A percentile compares a stretch with the other conserved stretches of the same genome.
Evolutionary conservation across 495 filamentous ascomycete genomes (phyloP).

Genomic region (Trichoderma parareesei): DNA sequence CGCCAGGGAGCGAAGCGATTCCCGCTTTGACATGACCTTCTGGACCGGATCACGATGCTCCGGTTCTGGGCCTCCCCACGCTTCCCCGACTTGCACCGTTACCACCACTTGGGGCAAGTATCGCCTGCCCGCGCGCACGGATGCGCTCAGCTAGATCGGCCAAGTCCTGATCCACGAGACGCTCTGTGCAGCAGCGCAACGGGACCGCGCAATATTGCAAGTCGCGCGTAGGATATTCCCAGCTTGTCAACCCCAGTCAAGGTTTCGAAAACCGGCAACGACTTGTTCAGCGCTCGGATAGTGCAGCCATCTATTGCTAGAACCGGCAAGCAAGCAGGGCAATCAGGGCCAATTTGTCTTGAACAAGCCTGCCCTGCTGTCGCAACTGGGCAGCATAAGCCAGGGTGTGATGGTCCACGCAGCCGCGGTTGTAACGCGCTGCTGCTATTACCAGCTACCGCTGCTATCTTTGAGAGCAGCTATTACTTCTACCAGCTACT

Average conservation of each 20-base stretch:
- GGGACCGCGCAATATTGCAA: not conserved
- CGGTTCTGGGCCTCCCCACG: not conserved
- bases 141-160: conserved; percentile 8
- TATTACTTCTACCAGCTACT: too few species aligned
- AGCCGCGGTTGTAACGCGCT: too few species aligned
- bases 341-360: not conserved
- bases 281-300: too few species aligned
- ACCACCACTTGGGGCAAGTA: not conserved
- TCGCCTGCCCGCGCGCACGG: not conserved
- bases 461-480: too few species aligned
- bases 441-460: too few species aligned
- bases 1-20: not conserved
- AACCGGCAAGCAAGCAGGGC: not conserved
- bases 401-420: too few species aligned
- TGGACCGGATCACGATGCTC: not conserved
- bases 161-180: not conserved
- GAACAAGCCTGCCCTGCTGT: not conserved
- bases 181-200: not conserved
- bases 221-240: not conserved
- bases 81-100: not conserved
- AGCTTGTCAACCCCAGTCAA: not conserved
- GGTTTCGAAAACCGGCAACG: too few species aligned
- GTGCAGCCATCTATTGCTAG: not conserved
- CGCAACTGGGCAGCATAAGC: not conserved
- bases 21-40: not conserved